A percentile compares a stretch with the other conserved stretches of the same genome.
Conservation (phyloP, 305 asterid genomes). For the Solanum hybrid region DNA sequence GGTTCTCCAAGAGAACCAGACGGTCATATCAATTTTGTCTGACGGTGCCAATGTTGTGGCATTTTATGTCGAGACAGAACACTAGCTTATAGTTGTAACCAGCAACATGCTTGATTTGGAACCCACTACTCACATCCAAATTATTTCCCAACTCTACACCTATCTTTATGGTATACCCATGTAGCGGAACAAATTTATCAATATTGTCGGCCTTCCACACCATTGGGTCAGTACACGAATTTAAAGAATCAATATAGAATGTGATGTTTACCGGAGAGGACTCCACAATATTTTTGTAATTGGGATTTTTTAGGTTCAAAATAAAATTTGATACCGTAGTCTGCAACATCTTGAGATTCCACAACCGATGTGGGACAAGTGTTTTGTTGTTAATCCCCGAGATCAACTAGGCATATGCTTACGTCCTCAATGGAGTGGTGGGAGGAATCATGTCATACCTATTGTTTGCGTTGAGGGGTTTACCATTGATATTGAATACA, state of each 20-base stretch:
- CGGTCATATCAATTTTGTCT: no score
- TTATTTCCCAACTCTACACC: no score
- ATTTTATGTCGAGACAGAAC: no score
- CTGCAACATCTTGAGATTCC: background rate
- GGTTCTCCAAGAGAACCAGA: no score
- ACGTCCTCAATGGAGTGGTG: no score
- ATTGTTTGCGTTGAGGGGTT: background rate
- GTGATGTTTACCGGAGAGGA: background rate
- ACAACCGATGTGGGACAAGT: background rate
- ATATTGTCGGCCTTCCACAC: background rate
- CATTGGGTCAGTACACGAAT: background rate
- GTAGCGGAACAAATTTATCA: no score
- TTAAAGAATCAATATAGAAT: background rate
- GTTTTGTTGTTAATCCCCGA: background rate
- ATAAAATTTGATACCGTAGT: background rate
- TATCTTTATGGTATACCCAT: no score
- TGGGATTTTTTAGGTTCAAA: background rate
- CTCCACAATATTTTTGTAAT: background rate
- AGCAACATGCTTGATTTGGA: no score
- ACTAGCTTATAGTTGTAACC: no score
- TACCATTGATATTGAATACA: background rate
- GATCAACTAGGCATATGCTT: background rate
- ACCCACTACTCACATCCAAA: no score
- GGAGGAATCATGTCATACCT: background rate
- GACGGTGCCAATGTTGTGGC: no score